These are phyloP conservation scores for Metroxylon sagu DNA, from an alignment of 176 grass and related monocot species.

Conservation along the genomic window DNA sequence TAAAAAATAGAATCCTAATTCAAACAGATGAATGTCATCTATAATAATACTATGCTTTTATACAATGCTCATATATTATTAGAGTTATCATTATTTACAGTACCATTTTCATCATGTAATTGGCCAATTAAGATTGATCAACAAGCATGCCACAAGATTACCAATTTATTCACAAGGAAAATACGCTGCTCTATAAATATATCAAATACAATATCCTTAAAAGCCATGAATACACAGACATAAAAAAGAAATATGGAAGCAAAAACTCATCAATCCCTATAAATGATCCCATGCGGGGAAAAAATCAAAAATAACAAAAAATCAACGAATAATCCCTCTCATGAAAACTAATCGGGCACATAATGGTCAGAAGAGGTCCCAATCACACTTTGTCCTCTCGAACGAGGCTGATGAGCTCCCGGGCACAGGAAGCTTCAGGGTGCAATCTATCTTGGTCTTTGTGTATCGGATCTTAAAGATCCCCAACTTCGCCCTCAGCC, in stretches of 20 bases:
- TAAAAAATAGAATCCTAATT: too few relatives aligned
- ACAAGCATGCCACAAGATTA: neutral
- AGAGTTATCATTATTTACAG: too few relatives aligned
- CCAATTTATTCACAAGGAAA: too few relatives aligned
- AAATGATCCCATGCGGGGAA: too few relatives aligned
- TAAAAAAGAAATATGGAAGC: neutral
- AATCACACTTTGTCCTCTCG: slow-evolving; percentile 39
- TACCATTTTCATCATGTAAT: neutral
- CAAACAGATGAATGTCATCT: too few relatives aligned
- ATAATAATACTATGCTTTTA: too few relatives aligned
- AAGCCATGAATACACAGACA: slow-evolving; percentile 1
- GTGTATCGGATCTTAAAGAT: slow-evolving; percentile 20
- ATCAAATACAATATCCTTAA: neutral
- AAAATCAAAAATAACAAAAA: too few relatives aligned
- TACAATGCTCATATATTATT: too few relatives aligned
- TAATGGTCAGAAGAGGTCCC: slow-evolving; percentile 31
- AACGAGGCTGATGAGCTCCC: slow-evolving; percentile 8
- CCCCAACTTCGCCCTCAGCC: slow-evolving; percentile 45
- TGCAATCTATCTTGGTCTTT: slow-evolving; percentile 53
- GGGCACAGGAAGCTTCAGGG: slow-evolving; percentile 46
- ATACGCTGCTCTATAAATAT: neutral
- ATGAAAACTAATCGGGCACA: neutral
- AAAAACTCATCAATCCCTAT: too few relatives aligned
- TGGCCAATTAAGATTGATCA: slow-evolving; percentile 4
- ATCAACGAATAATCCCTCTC: neutral